Evolutionary conservation across 2,329 filamentous ascomycete genomes (phyloP), one percentile per base, ranked within the genome.

Genomic region (Diaporthe citrichinensis): DNA sequence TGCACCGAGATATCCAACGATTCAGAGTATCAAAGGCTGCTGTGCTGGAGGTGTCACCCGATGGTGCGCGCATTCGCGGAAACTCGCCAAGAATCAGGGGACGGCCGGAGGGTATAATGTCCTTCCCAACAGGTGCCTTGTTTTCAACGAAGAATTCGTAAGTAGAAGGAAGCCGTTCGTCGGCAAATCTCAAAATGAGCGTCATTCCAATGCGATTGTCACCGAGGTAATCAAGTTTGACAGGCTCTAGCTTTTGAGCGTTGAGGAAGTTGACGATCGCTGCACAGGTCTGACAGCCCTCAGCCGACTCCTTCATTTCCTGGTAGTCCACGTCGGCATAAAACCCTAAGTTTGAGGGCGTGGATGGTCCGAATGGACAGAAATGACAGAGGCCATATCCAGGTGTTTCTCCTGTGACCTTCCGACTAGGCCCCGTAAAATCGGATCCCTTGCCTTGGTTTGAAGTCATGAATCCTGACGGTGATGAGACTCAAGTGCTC

Each of bases 11-110:
- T 2, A 61, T 51, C 69, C 69, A 72, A 12, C n/a, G 12, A 20
- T 51, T 49, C 17, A 72, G 14, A 10, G 36, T 72, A 28, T n/a
- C 15, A 23, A 72, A 72, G 2, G 69, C 69, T 39, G 46, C 25
- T 7, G 1, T 15, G 41, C 69, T 72, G 3, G 69, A 72, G 23
- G 69, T 72, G 15, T 62, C 59, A 7, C 36, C n/a, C 4, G 59
- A 44, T 28, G 59, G 36, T 20, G 2, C 2, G 9, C 8, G 41
- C 41, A 20, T 20, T 20, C n/a, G 39, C 15, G 39, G n/a, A 12
- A 62, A 23, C n/a, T 9, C 12, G 12, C n/a, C 12, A n/a, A 53
- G 4, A 4, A 3, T 20, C 49, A 51, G 2, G n/a, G 2, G 7
- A 25, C 3, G 49, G 10, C 23, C n/a, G 7, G 49, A 7, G 8